These are phyloP conservation scores for Hydrangea macrophylla DNA, from an alignment of 148 eudicot species.

Conservation along the genomic window DNA sequence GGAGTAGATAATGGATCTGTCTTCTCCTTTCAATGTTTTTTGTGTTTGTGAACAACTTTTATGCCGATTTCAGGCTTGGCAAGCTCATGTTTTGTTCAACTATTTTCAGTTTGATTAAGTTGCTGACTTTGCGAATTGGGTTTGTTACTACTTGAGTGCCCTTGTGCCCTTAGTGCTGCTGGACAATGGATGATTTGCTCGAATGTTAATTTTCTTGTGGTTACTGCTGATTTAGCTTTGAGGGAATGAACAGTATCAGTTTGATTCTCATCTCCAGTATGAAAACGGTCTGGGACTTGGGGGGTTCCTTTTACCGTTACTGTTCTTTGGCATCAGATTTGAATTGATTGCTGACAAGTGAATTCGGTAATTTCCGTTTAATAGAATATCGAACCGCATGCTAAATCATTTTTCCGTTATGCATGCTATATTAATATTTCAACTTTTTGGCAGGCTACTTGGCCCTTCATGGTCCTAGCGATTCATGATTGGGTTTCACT, in stretches of 20 bases:
- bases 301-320: constrained; percentile 1
- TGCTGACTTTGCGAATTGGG: not conserved
- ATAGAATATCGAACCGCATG: constrained; percentile 9
- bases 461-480: constrained; percentile 31
- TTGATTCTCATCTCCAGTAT: constrained; percentile 12
- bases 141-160: constrained; percentile 28
- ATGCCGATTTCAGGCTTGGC: constrained; percentile 41
- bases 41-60: constrained; percentile 12
- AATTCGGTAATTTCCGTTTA: constrained; percentile 33
- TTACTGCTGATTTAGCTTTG: constrained; percentile 32
- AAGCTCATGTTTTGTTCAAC: constrained; percentile 27
- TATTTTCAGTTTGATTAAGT: constrained; percentile 1
- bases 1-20: not conserved
- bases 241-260: constrained; percentile 29
- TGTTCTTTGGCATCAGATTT: constrained; percentile 7
- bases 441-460: constrained; percentile 48
- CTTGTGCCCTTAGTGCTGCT: constrained; percentile 40
- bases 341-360: constrained; percentile 24
- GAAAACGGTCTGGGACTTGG: constrained; percentile 7
- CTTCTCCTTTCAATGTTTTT: not conserved
- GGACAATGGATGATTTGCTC: constrained; percentile 19
- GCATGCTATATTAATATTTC: constrained; percentile 21
- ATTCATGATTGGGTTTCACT: constrained; percentile 2
- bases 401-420: not conserved
- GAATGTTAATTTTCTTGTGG: not conserved